Percentiles rank a stretch among this genome's conserved stretches.
Conservation (phyloP, 495 filamentous ascomycete species). For the Penicillium roqueforti region DNA sequence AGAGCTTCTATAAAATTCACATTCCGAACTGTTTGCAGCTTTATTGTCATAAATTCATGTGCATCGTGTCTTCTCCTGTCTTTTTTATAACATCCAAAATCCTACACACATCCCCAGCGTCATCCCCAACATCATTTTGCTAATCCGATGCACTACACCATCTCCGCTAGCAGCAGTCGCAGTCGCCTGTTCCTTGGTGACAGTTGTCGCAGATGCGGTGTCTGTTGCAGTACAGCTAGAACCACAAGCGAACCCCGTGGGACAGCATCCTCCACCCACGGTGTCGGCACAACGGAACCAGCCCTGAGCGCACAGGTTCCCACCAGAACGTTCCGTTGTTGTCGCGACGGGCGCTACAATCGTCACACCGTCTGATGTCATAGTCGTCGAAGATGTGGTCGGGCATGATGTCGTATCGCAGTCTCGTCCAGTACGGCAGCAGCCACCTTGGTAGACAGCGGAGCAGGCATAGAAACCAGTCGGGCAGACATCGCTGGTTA, state of each 20-base stretch:
- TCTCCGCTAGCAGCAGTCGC: slow-evolving; percentile 14
- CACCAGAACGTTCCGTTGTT: slow-evolving; percentile 25
- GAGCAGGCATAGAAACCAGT: slow-evolving; percentile 72
- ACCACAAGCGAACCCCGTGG: slow-evolving; percentile 68
- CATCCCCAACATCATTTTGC: not conserved
- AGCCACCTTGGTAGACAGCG: slow-evolving; percentile 63
- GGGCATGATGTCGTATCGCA: slow-evolving; percentile 74
- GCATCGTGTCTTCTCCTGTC: slow-evolving; percentile 3
- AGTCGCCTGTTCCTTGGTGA: slow-evolving; percentile 53
- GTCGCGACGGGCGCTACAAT: slow-evolving; percentile 58
- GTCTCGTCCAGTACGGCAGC: slow-evolving; percentile 77
- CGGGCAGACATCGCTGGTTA: slow-evolving; percentile 48
- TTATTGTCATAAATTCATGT: slow-evolving; percentile 2
- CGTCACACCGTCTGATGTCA: slow-evolving; percentile 60
- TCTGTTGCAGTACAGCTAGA: slow-evolving; percentile 61
- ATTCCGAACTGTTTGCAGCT: not conserved
- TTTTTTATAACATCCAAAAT: slow-evolving; percentile 13
- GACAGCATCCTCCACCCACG: slow-evolving; percentile 73
- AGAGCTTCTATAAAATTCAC: not conserved
- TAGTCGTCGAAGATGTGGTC: slow-evolving; percentile 51
- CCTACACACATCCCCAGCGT: slow-evolving; percentile 12
- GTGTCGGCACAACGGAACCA: slow-evolving; percentile 72
- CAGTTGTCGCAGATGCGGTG: slow-evolving; percentile 42
- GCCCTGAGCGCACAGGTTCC: slow-evolving; percentile 58
- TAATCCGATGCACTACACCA: not conserved